A percentile compares a stretch with the other conserved stretches of the same genome.
These are phyloP conservation scores for Aspergillus pseudoviridinutans DNA, from an alignment of 2,329 filamentous ascomycete species.

Conservation along the genomic window DNA sequence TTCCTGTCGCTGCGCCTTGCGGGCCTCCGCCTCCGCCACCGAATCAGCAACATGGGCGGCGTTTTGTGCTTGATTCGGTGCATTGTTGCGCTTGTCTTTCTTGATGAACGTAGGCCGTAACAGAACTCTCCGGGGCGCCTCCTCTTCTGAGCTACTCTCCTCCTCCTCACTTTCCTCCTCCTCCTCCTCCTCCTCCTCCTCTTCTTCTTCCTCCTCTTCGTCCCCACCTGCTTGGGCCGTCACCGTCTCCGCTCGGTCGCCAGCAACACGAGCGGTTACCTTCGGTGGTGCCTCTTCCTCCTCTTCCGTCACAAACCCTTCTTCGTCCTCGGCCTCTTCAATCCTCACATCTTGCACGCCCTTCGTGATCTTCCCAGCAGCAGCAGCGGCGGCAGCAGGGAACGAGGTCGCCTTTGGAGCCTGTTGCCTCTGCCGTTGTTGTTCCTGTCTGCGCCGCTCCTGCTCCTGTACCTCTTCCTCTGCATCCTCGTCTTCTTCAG, in stretches of 20 bases:
- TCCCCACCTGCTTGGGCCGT: slow-evolving; percentile 9
- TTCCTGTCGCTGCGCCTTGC: slow-evolving; percentile 57
- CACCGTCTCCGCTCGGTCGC: slow-evolving; percentile 11
- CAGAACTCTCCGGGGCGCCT: slow-evolving; percentile 53
- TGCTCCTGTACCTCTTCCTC: slow-evolving; percentile 54
- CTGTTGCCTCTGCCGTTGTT: slow-evolving; percentile 41
- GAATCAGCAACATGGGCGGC: slow-evolving; percentile 20
- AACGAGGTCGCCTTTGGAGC: slow-evolving; percentile 41
- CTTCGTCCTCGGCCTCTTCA: slow-evolving; percentile 47
- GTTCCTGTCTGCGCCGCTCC: slow-evolving; percentile 34
- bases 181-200: slow-evolving; percentile 32
- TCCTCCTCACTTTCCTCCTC: slow-evolving; percentile 43
- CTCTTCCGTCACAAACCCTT: slow-evolving; percentile 59
- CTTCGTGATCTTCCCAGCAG: slow-evolving; percentile 28
- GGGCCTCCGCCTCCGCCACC: slow-evolving; percentile 41
- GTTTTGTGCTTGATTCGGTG: slow-evolving; percentile 19
- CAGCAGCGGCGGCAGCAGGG: slow-evolving; percentile 29
- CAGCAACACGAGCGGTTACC: slow-evolving; percentile 12
- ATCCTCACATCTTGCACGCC: slow-evolving; percentile 31
- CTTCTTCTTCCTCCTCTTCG: slow-evolving; percentile 3
- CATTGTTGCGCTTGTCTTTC: slow-evolving; percentile 55
- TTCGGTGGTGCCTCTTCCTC: slow-evolving; percentile 29
- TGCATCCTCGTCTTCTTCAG: slow-evolving; percentile 50
- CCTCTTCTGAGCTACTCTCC: slow-evolving; percentile 50
- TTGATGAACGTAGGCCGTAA: slow-evolving; percentile 65